A percentile compares a stretch with the other conserved stretches of the same genome.
Conservation (phyloP, 805 yeast species). For the Maudiozyma saulgeensis region DNA sequence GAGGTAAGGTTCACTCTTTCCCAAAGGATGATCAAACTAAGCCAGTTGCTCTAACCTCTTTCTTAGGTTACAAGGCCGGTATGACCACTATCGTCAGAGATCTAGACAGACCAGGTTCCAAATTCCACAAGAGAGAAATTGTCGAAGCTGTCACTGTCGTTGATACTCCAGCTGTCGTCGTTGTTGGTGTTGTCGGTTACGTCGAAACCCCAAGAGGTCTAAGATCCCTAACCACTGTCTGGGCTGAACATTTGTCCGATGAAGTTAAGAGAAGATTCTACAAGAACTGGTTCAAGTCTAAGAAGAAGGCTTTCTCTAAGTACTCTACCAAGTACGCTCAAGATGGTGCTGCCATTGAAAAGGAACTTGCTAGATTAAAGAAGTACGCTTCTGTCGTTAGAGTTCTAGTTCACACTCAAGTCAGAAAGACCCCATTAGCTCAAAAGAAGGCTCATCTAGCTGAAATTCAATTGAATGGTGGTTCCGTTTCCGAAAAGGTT, state of each 20-base stretch:
- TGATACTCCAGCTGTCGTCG: constrained; percentile 97
- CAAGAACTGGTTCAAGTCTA: constrained; percentile 99
- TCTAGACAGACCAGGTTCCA: constrained; percentile 99
- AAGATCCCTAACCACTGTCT: constrained; percentile 98
- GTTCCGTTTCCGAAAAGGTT: constrained; percentile 94
- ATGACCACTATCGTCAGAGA: constrained; percentile 99
- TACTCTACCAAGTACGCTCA: constrained; percentile 97
- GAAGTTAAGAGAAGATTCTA: constrained; percentile 99
- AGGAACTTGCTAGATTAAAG: constrained; percentile 96
- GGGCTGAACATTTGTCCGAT: constrained; percentile 99
- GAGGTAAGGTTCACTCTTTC: constrained; percentile 99
- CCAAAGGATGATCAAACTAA: constrained; percentile 96
- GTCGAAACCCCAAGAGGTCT: constrained; percentile 99
- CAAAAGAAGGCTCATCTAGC: constrained; percentile 99
- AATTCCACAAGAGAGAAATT: constrained; percentile 99
- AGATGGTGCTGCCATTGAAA: constrained; percentile 79
- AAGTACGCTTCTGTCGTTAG: constrained; percentile 98
- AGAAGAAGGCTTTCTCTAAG: constrained; percentile 99
- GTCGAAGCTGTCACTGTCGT: constrained; percentile 99
- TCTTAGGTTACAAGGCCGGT: constrained; percentile 99
- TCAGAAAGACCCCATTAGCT: constrained; percentile 96
- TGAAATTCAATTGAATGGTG: constrained; percentile 99
- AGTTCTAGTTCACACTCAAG: constrained; percentile 98
- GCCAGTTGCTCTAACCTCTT: constrained; percentile 98
- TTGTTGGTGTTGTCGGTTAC: constrained; percentile 99